Conservation (phyloP, 257 asterid species). For the Capsicum rhomboideum region DNA sequence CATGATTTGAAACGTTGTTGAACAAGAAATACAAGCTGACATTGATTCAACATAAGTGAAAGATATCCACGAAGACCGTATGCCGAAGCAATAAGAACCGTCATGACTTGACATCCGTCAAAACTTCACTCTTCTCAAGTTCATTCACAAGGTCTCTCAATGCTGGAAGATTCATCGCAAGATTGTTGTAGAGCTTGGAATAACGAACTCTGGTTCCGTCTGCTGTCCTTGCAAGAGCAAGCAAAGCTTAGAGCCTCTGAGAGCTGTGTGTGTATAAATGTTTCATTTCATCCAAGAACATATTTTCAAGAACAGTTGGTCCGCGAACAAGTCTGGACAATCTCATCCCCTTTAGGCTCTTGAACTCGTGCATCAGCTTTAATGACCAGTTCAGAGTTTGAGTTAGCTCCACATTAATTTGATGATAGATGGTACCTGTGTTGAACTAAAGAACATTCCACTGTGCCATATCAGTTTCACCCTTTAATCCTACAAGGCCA, state of each 20-base stretch:
- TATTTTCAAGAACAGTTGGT: conserved; percentile 60
- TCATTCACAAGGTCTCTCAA: conserved; percentile 79
- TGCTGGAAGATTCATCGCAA: conserved; percentile 98
- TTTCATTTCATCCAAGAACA: conserved; percentile 74
- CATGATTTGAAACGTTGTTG: neutral
- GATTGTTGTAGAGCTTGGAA: conserved; percentile 81
- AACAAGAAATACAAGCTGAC: neutral
- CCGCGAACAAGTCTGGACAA: conserved; percentile 72
- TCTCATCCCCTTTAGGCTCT: conserved; percentile 92
- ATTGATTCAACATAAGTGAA: neutral
- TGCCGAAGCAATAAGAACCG: neutral
- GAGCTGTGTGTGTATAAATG: conserved; percentile 54
- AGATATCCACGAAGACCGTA: neutral
- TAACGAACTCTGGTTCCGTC: too few relatives aligned
- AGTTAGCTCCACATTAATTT: conserved; percentile 85
- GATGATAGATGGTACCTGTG: conserved; percentile 88
- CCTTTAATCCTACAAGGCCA: conserved; percentile 26
- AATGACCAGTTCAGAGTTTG: conserved; percentile 72
- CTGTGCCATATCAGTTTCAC: conserved; percentile 82
- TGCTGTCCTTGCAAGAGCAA: conserved; percentile 87
- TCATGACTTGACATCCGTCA: conserved; percentile 56
- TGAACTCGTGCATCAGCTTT: conserved; percentile 85
- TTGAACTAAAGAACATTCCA: conserved; percentile 94
- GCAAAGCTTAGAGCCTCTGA: conserved; percentile 82
- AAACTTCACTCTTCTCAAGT: conserved; percentile 79